Evolutionary conservation across 2,329 filamentous ascomycete species (phyloP).

Genomic region (Fusarium redolens): DNA sequence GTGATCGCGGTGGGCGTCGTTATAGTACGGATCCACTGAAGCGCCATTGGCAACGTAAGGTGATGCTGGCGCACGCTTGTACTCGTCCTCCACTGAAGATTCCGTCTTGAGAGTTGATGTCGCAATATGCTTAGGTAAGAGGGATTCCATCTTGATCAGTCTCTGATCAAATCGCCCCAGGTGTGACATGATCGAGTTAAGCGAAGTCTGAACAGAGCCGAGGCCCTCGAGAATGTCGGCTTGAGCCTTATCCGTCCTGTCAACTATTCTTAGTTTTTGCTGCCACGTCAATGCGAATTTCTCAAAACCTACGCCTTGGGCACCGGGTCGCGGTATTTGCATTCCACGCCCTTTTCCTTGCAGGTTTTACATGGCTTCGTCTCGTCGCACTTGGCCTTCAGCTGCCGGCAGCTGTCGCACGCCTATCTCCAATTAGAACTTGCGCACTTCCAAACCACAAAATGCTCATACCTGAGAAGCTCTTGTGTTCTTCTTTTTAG

Average conservation of each 20-base stretch:
- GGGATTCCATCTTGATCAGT: conserved; percentile 50
- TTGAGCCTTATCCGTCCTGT: conserved; percentile 69
- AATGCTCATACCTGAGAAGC: conserved; percentile 66
- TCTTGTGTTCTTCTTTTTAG: conserved; percentile 72
- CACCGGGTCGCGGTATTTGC: conserved; percentile 89
- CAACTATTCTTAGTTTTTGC: conserved; percentile 19
- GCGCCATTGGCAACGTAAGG: conserved; percentile 40
- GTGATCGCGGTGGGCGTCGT: conserved; percentile 43
- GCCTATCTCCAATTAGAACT: conserved; percentile 66
- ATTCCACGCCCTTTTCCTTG: conserved; percentile 84
- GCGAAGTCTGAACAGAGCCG: conserved; percentile 52
- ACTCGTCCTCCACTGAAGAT: conserved; percentile 46
- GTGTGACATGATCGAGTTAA: conserved; percentile 52
- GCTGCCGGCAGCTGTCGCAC: conserved; percentile 87
- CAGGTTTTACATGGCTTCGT: conserved; percentile 86
- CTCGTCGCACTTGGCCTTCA: conserved; percentile 94
- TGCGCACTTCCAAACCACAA: not conserved
- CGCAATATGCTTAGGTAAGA: conserved; percentile 38
- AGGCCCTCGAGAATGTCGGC: conserved; percentile 71
- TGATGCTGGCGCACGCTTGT: conserved; percentile 39
- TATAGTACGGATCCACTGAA: conserved; percentile 37
- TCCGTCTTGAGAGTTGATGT: conserved; percentile 44
- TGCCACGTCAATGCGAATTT: not conserved
- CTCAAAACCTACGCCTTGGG: conserved; percentile 80
- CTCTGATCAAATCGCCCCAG: conserved; percentile 54